Conservation (phyloP, 148 eudicot species). For the Pharnaceum exiguum region DNA sequence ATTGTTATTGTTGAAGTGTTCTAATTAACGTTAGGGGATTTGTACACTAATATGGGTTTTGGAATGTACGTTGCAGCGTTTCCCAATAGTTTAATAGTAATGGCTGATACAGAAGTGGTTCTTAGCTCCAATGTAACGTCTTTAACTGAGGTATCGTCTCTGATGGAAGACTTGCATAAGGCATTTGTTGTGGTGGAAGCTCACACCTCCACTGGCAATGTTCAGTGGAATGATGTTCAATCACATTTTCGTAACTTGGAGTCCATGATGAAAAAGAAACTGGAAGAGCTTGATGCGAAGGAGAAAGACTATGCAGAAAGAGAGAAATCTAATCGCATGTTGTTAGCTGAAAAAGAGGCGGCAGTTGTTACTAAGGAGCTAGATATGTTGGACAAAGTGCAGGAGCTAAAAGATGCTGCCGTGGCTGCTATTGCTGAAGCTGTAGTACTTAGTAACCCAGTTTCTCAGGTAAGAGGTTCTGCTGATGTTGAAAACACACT, state of each 20-base stretch:
- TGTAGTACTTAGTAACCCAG: slow-evolving; percentile 24
- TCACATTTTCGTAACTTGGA: slow-evolving; percentile 40
- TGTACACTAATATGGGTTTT: slow-evolving; percentile 9
- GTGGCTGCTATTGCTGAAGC: slow-evolving; percentile 50
- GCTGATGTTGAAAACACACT: slow-evolving; percentile 38
- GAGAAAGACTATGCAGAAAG: slow-evolving; percentile 41
- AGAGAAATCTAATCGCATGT: slow-evolving; percentile 25
- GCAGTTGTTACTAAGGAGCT: slow-evolving; percentile 53
- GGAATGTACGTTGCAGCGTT: slow-evolving; percentile 16
- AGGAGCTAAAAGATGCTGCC: slow-evolving; percentile 64
- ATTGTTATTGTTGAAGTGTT: neutral
- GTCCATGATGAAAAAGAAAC: slow-evolving; percentile 30
- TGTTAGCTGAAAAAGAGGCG: slow-evolving; percentile 42
- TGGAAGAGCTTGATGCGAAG: slow-evolving; percentile 39
- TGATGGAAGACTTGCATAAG: slow-evolving; percentile 43
- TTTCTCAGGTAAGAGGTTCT: slow-evolving; percentile 47
- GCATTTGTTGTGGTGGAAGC: slow-evolving; percentile 45
- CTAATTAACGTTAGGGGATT: neutral
- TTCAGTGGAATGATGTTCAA: slow-evolving; percentile 37
- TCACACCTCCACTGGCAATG: slow-evolving; percentile 25
- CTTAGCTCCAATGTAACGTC: slow-evolving; percentile 20
- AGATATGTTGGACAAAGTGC: slow-evolving; percentile 44
- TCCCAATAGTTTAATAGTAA: slow-evolving; percentile 13
- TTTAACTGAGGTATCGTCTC: slow-evolving; percentile 25
- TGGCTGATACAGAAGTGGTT: slow-evolving; percentile 36